phyloP scores from a whole-genome alignment of 495 filamentous ascomycete genomes.

The Xylaria bambusicola region DNA sequence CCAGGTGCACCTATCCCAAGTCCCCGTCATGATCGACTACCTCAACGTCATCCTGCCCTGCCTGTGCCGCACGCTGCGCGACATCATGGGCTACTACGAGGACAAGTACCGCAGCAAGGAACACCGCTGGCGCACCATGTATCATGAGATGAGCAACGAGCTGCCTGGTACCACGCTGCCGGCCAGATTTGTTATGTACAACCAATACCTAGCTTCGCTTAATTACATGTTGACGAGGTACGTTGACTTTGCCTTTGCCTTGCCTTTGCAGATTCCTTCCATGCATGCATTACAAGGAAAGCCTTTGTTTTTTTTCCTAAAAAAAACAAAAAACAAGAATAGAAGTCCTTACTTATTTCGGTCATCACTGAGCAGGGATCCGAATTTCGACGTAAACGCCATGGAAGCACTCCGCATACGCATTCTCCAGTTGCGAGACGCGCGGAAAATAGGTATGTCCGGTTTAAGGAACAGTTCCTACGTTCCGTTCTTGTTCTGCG shows the following conservation, averaged over 20 bases:
- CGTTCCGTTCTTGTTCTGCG: background rate
- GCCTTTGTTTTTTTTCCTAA: too few species aligned
- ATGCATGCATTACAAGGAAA: too few species aligned
- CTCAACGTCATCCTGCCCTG: slow-evolving; percentile 56
- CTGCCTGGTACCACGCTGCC: slow-evolving; percentile 49
- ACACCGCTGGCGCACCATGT: slow-evolving; percentile 55
- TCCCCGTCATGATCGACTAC: slow-evolving; percentile 52
- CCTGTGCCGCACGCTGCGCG: slow-evolving; percentile 48
- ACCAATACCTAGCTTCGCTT: slow-evolving; percentile 51
- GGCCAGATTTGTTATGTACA: slow-evolving; percentile 55
- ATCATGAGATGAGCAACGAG: slow-evolving; percentile 53
- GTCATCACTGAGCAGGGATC: slow-evolving; percentile 44
- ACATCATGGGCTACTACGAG: slow-evolving; percentile 54
- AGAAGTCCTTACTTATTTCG: slow-evolving; percentile 22
- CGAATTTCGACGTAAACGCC: slow-evolving; percentile 53
- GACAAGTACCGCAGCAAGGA: slow-evolving; percentile 47
- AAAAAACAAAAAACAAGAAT: too few species aligned
- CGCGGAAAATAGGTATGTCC: slow-evolving; percentile 48
- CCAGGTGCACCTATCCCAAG: slow-evolving; percentile 48
- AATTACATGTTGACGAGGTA: slow-evolving; percentile 53
- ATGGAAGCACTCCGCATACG: slow-evolving; percentile 49
- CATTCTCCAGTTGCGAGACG: slow-evolving; percentile 48
- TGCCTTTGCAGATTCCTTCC: too few species aligned
- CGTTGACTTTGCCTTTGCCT: too few species aligned
- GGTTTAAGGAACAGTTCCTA: too few species aligned